phyloP scores from a whole-genome alignment of 768 basidiomycete genomes.

The Termitomyces sp. region DNA sequence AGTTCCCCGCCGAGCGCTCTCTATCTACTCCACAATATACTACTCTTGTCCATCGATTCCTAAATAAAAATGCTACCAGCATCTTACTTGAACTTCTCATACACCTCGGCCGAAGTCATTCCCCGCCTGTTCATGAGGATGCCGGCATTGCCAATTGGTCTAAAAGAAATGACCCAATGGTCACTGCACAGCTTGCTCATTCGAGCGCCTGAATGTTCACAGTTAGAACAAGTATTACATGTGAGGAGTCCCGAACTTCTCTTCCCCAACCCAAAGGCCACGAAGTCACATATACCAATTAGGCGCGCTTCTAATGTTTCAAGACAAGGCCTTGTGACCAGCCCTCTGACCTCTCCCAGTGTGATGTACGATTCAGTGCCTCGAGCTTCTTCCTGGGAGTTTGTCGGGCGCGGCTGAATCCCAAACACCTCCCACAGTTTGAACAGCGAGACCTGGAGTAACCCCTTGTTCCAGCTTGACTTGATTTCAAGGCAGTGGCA shows the following conservation, averaged over 20 bases:
- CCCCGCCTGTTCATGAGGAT: neutral
- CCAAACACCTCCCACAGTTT: slow-evolving; percentile 3
- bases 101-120: slow-evolving; percentile 13
- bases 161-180: neutral
- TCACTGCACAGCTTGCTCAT: neutral
- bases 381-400: slow-evolving; percentile 20
- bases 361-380: slow-evolving; percentile 16
- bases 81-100: slow-evolving; percentile 4
- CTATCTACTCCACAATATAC: neutral
- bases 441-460: neutral
- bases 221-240: neutral
- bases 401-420: neutral
- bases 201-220: neutral
- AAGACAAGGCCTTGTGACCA: slow-evolving; percentile 17
- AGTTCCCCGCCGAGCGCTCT: slow-evolving; percentile 3
- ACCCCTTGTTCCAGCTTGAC: slow-evolving; percentile 16
- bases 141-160: neutral
- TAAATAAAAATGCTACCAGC: too few species aligned
- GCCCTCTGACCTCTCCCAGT: slow-evolving; percentile 1
- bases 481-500: slow-evolving; percentile 11
- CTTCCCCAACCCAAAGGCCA: slow-evolving; percentile 2
- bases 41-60: slow-evolving; percentile 9
- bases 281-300: slow-evolving; percentile 7
- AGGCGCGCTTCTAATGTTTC: slow-evolving; percentile 17
- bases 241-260: neutral